Base-by-base conservation (phyloP, 208 protist genomes). In the Porcisia hertigi region DNA sequence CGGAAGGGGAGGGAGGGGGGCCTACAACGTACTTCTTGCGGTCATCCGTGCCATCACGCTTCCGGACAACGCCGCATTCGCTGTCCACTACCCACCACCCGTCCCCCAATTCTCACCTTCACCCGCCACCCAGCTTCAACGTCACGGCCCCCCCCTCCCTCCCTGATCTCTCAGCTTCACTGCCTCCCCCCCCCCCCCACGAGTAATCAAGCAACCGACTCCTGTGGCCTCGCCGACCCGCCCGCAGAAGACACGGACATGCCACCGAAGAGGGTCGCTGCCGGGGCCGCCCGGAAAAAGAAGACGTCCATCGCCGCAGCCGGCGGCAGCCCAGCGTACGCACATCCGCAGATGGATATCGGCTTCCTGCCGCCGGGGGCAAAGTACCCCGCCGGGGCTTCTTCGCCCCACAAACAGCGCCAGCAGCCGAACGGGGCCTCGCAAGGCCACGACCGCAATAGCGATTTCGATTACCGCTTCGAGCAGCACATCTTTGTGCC, bases 401-500 rank as follows among this genome's bases (percentile, higher is more conserved):
- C 49, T 1, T 5, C 71, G 16, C 36, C 23, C 12, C 23, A 49
- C 63, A 18, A 23, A 41, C 47, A 79, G n/a, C n/a, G 47, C 30
- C 52, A 73, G 20, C 25, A 39, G 43, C 23, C 43, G 25, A n/a
- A 60, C 18, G 55, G 49, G 0, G n/a, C 67, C 45, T 69, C 39
- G 34, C 25, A 67, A 2, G 43, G 75, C 59, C 66, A 70, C 62
- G 20, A 62, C 52, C 77, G 77, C 45, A 74, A 72, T 16, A 45
- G 65, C 30, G 82, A 79, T 20, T 98, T 98, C 73, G 83, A 84
- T 34, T 84, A 96, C 59, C 85, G 84, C 41, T 94, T 96, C 69
- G 92, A 94, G 63, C 60, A 71, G 62, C 83, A 93, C 76, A 84
- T 97, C 69, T 85, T 85, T 39, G 88, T 98, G 14, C 92, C 94